Percentiles rank a stretch among this genome's conserved stretches.
Evolutionary conservation across 129 eudicot species (phyloP).

Genomic region (Ambrosia artemisiifolia): DNA sequence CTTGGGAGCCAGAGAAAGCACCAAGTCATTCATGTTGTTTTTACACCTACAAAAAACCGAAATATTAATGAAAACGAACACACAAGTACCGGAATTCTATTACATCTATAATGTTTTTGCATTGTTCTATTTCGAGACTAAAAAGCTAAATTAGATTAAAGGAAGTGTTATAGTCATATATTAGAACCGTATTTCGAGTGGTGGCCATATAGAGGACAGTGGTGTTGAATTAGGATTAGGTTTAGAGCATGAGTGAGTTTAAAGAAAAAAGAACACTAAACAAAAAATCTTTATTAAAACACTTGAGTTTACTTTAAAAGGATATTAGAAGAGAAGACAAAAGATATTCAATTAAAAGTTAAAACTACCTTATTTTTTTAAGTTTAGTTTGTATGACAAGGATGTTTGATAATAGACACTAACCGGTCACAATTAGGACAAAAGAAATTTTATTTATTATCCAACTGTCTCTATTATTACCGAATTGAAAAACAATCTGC

Average conservation of each 20-base stretch:
- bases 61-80: not conserved
- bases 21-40: constrained; percentile 81
- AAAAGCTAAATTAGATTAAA: not conserved
- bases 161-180: not conserved
- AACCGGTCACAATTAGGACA: not conserved
- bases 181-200: not conserved
- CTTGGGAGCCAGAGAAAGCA: constrained; percentile 68
- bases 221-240: no score
- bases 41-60: constrained; percentile 54
- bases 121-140: not conserved
- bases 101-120: not conserved
- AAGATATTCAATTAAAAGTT: not conserved
- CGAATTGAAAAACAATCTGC: not conserved
- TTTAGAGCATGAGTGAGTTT: no score
- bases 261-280: no score
- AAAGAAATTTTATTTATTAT: not conserved
- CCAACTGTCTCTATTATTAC: constrained; percentile 5
- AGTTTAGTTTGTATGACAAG: constrained; percentile 16
- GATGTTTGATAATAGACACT: constrained; percentile 12
- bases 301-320: not conserved
- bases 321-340: not conserved
- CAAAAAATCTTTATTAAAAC: not conserved
- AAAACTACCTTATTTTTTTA: not conserved
- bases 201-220: not conserved
- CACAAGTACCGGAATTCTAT: not conserved